Conservation (phyloP, 2,329 filamentous ascomycete species). For the Penicillium sp. region DNA sequence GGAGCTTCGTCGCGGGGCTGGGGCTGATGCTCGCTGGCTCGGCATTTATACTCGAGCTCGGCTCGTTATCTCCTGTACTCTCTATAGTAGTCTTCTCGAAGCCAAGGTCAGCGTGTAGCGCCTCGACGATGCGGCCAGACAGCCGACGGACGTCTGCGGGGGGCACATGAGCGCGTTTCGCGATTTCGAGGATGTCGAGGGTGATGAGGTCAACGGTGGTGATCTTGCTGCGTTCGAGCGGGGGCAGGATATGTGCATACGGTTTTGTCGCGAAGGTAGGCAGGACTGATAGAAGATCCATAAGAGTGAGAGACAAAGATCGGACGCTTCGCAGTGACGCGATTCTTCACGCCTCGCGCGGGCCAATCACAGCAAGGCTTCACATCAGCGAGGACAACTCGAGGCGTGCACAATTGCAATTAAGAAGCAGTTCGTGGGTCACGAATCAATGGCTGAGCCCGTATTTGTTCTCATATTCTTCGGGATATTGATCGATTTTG, state of each 20-base stretch:
- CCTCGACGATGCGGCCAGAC: constrained; percentile 62
- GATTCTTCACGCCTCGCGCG: constrained; percentile 9
- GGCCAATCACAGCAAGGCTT: constrained; percentile 16
- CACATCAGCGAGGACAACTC: neutral
- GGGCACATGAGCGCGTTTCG: constrained; percentile 79
- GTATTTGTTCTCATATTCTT: no score
- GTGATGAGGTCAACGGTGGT: constrained; percentile 82
- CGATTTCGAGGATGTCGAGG: constrained; percentile 76
- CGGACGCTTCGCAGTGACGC: constrained; percentile 10
- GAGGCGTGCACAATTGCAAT: neutral
- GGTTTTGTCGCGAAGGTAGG: constrained; percentile 71
- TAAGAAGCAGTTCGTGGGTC: no score
- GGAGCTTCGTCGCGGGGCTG: constrained; percentile 29
- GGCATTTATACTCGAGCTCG: constrained; percentile 24
- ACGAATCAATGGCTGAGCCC: no score
- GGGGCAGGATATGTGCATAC: constrained; percentile 72
- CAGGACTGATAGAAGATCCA: constrained; percentile 77
- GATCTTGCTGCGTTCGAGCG: constrained; percentile 73
- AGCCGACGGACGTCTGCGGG: constrained; percentile 75
- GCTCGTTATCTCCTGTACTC: constrained; percentile 11
- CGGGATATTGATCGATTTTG: no score
- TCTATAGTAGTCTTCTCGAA: constrained; percentile 28
- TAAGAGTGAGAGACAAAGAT: constrained; percentile 24
- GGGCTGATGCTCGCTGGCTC: constrained; percentile 18
- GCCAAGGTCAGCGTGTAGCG: constrained; percentile 63